Base-by-base conservation (phyloP, 2,329 filamentous ascomycete genomes). In the Phialophora expanda region DNA sequence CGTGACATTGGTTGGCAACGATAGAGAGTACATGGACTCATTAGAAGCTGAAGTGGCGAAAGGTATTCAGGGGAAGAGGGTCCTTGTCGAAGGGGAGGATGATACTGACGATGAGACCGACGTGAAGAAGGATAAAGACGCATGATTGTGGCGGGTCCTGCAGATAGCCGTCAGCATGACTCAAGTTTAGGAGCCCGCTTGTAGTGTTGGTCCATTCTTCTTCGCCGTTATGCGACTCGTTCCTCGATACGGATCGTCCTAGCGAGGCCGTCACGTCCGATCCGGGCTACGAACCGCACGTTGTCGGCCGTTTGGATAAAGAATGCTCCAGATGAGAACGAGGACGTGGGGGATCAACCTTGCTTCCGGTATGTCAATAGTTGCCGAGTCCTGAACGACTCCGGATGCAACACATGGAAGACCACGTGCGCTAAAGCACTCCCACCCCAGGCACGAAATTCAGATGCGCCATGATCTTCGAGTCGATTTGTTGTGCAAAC, bases 1-100 rank as follows among this genome's bases (percentile, higher is more conserved):
- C 0, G 92, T 98, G 56, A 97, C 94, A 11, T 82, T 99, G 61
- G 93, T 97, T 17, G 87, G 84, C 17, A 88, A 87, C 70, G 90
- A 97, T 75, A 82, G 85, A 71, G 88, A 86, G 26, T 94, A 87
- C 72, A 85, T 98, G 75, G 92, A 97, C 76, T 88, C 87, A 58
- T 78, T 97, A 68, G 86, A 96, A 14, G 79, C 84, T 0, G 92
- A 97, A 76, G 91, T 97, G 2, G 86, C 91, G 75, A 80, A 87
- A 76, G 89, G 89, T 61, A 89, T 97, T 4, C 79, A 92, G 71
- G 94, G 94, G 2, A 84, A 82, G 72, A 84, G 89, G 57, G 87
- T 97, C 11, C 72, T 78, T 30, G 83, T 84, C 28, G 93, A 97
- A 76, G 91, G 89, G 67, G 89, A 92, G 74, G 83, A 89, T 69